phyloP scores from a whole-genome alignment of 169 alveolate genomes.

The Eimeria praecox region DNA sequence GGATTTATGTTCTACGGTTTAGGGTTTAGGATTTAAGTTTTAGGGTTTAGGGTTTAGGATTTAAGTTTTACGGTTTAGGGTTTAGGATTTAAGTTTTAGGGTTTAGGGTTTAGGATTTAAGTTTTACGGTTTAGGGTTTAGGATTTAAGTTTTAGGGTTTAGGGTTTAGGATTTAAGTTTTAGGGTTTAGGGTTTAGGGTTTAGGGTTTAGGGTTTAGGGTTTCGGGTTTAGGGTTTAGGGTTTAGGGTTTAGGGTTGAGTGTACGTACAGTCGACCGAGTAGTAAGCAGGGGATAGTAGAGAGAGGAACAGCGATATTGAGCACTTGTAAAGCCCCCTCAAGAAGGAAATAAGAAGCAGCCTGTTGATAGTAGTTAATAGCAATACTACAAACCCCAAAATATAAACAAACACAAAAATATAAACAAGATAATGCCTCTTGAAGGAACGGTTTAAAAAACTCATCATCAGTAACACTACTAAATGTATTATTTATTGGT shows the following conservation, averaged over 20 bases:
- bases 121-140: too few relatives aligned
- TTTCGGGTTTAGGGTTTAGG: neutral
- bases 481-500: neutral
- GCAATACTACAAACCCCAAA: constrained; percentile 57
- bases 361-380: constrained; percentile 71
- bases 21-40: too few relatives aligned
- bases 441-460: constrained; percentile 10
- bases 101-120: too few relatives aligned
- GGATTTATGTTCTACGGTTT: too few relatives aligned
- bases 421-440: constrained; percentile 28
- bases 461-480: constrained; percentile 4
- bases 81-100: neutral
- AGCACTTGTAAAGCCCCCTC: constrained; percentile 7
- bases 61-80: too few relatives aligned
- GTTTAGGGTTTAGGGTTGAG: neutral
- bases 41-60: too few relatives aligned
- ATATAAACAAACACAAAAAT: constrained; percentile 63
- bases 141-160: too few relatives aligned
- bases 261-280: constrained; percentile 56
- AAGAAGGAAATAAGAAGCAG: constrained; percentile 40
- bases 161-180: neutral
- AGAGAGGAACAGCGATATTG: constrained; percentile 42
- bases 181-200: neutral
- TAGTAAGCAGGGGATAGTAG: constrained; percentile 56
- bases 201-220: neutral